Percentiles rank a stretch among this genome's conserved stretches.
These are phyloP conservation scores for Coniochaeta sp. DNA, from an alignment of 2,329 filamentous ascomycete species.

Conservation along the genomic window DNA sequence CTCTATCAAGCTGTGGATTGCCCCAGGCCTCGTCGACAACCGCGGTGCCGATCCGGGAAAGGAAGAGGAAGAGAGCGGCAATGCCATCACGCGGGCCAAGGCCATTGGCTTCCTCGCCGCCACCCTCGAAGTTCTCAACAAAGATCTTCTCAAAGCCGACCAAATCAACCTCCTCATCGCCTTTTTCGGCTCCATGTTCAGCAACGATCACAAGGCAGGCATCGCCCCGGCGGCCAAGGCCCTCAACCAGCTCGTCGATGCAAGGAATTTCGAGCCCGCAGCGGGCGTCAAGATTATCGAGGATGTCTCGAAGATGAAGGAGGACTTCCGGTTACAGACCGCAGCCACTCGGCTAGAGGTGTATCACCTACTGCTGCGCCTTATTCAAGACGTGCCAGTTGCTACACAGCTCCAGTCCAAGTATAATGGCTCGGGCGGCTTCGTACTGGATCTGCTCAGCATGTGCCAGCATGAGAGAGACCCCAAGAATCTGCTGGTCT, in stretches of 20 bases:
- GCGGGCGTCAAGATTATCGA: constrained; percentile 41
- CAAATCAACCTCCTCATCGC: constrained; percentile 33
- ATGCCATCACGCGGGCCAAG: constrained; percentile 47
- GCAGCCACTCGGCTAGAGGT: constrained; percentile 43
- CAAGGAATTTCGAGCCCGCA: constrained; percentile 41
- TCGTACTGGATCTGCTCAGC: constrained; percentile 41
- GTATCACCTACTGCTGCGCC: constrained; percentile 38
- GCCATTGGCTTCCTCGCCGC: constrained; percentile 50
- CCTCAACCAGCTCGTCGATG: constrained; percentile 34
- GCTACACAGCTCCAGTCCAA: constrained; percentile 35
- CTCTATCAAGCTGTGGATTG: constrained; percentile 23
- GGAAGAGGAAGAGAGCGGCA: constrained; percentile 28
- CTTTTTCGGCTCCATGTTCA: constrained; percentile 54
- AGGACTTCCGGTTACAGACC: constrained; percentile 49
- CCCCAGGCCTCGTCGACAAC: constrained; percentile 11
- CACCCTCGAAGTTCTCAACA: constrained; percentile 41
- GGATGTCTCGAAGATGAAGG: constrained; percentile 41
- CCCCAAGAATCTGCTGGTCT: constrained; percentile 47
- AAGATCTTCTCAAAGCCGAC: constrained; percentile 37
- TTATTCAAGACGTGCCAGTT: constrained; percentile 36
- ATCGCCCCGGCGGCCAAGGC: constrained; percentile 47
- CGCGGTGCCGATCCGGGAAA: constrained; percentile 20
- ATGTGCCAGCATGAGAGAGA: constrained; percentile 49
- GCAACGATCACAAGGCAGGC: constrained; percentile 52
- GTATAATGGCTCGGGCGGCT: constrained; percentile 34